A percentile compares a stretch with the other conserved stretches of the same genome.
Evolutionary conservation across 768 basidiomycete genomes (phyloP).

Genomic region (Tricholoma saponaceum): DNA sequence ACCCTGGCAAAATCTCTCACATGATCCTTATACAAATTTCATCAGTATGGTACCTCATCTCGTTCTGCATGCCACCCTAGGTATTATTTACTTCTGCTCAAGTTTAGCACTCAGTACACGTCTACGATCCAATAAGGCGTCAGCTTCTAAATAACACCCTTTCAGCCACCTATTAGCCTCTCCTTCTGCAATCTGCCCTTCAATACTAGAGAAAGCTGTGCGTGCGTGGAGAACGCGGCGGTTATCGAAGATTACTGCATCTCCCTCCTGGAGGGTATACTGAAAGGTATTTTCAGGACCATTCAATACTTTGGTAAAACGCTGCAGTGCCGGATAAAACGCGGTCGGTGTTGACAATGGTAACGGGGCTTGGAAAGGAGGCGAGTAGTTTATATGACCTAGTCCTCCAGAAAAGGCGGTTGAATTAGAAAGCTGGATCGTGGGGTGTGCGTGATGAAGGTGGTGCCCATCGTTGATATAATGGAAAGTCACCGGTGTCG

Average conservation of each 20-base stretch:
- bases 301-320: constrained; percentile 59
- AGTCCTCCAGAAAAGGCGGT: constrained; percentile 28
- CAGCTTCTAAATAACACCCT: constrained; percentile 77
- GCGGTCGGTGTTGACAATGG: constrained; percentile 44
- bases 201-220: constrained; percentile 60
- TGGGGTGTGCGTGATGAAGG: constrained; percentile 66
- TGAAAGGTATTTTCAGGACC: constrained; percentile 46
- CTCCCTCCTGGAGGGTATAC: constrained; percentile 75
- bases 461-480: constrained; percentile 91
- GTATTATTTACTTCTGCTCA: constrained; percentile 1
- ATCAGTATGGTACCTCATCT: background rate
- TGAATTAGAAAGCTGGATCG: constrained; percentile 56
- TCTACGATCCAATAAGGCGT: constrained; percentile 56
- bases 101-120: constrained; percentile 43
- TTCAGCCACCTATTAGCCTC: constrained; percentile 82
- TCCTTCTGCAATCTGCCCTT: constrained; percentile 33
- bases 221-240: constrained; percentile 85
- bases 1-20: background rate
- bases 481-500: constrained; percentile 76
- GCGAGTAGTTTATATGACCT: constrained; percentile 82
- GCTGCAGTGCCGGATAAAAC: constrained; percentile 60
- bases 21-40: background rate
- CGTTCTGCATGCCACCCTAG: background rate
- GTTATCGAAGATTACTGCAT: constrained; percentile 91
- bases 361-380: constrained; percentile 90